phyloP scores from a whole-genome alignment of 148 eudicot species.

The Rhododendron williamsianum region DNA sequence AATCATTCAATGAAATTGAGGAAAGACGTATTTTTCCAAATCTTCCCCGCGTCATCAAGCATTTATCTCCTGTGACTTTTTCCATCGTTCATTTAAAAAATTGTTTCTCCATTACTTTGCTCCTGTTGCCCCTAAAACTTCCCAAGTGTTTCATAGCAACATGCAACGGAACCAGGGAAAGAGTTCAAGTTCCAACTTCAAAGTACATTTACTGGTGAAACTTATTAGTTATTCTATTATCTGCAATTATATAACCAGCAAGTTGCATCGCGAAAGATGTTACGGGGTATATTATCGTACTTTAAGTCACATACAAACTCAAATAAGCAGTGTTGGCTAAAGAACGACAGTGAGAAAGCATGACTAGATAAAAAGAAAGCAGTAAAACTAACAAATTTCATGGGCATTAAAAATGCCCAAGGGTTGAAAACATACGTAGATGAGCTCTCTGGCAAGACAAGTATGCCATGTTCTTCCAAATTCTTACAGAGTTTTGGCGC shows the following conservation, averaged over 20 bases:
- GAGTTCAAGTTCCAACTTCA: not conserved
- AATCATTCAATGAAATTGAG: not conserved
- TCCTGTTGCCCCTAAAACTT: not conserved
- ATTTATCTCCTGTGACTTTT: not conserved
- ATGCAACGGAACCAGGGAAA: not conserved
- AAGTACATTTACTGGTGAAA: not conserved
- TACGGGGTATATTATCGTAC: not conserved
- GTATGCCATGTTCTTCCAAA: slow-evolving; percentile 65
- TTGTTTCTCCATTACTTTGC: not conserved
- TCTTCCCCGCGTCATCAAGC: not conserved
- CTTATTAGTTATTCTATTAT: not conserved
- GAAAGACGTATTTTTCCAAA: not conserved
- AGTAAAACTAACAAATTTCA: not conserved
- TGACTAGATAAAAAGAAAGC: not conserved
- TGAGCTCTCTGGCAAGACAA: slow-evolving; percentile 50
- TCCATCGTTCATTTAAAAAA: too few species aligned
- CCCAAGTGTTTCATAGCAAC: not conserved
- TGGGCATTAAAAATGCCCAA: not conserved
- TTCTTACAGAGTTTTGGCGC: slow-evolving; percentile 42
- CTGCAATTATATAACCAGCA: not conserved
- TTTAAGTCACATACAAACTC: not conserved
- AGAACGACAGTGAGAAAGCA: not conserved
- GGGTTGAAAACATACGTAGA: slow-evolving; percentile 37
- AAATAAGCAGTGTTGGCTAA: not conserved
- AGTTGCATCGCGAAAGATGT: not conserved